phyloP scores from a whole-genome alignment of 768 basidiomycete species.

The Mycena rebaudengoi region DNA sequence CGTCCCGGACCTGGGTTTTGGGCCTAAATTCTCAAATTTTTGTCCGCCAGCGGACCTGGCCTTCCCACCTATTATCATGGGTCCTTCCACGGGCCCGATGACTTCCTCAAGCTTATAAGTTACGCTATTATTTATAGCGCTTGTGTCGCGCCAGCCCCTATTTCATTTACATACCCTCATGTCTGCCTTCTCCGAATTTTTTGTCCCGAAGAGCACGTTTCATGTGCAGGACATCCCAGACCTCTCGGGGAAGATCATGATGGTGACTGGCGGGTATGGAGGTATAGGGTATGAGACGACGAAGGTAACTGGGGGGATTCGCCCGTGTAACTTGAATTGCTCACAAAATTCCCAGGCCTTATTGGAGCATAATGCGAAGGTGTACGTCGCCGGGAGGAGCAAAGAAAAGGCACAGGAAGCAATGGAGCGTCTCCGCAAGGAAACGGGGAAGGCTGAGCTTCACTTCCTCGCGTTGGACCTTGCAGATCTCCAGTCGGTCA shows the following conservation, averaged over 20 bases:
- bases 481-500: not conserved
- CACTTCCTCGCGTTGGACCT: conserved; percentile 5
- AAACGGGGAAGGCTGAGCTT: not conserved
- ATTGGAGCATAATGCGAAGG: not conserved
- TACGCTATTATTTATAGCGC: too few species aligned
- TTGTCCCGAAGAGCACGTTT: conserved; percentile 5
- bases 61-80: too few species aligned
- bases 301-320: not conserved
- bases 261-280: conserved; percentile 1
- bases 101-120: too few species aligned
- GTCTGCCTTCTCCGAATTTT: conserved; percentile 3
- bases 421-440: not conserved
- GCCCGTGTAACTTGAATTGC: not conserved
- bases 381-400: not conserved
- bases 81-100: too few species aligned
- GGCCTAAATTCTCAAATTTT: too few species aligned
- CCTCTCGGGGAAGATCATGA: conserved; percentile 1
- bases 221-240: not conserved
- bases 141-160: too few species aligned
- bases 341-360: not conserved
- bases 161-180: too few species aligned
- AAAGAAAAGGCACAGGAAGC: not conserved
- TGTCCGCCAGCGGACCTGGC: too few species aligned
- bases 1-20: too few species aligned
- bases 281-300: conserved; percentile 2